These are phyloP conservation scores for Didymella lethalis DNA, from an alignment of 2,329 filamentous ascomycete genomes.

Conservation along the genomic window DNA sequence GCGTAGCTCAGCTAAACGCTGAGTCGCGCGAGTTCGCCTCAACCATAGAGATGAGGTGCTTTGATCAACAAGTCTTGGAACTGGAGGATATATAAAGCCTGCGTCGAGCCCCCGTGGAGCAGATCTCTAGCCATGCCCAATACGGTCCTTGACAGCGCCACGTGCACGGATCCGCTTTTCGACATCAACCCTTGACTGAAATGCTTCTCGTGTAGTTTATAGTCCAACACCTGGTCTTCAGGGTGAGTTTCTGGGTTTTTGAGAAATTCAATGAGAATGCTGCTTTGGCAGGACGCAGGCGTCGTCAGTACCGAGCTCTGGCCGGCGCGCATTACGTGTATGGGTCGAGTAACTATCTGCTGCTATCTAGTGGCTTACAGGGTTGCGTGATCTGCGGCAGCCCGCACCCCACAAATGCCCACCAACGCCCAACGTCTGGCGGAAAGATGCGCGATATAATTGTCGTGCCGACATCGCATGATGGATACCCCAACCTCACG, in stretches of 20 bases:
- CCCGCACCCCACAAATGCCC: conserved; percentile 33
- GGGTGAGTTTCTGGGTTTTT: conserved; percentile 2
- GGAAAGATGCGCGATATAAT: conserved; percentile 32
- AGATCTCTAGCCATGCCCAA: conserved; percentile 35
- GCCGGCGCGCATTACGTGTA: conserved; percentile 46
- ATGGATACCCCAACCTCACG: conserved; percentile 34
- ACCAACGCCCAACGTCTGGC: conserved; percentile 35
- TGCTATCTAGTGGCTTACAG: conserved; percentile 39
- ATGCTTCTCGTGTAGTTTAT: not conserved
- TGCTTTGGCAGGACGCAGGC: conserved; percentile 14
- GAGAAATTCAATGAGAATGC: not conserved
- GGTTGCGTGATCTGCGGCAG: conserved; percentile 35
- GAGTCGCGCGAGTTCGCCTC: conserved; percentile 13
- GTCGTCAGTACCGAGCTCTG: conserved; percentile 12
- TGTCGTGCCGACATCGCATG: conserved; percentile 44
- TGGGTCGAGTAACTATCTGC: conserved; percentile 38
- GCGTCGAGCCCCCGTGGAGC: conserved; percentile 35
- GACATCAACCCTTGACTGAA: conserved; percentile 14
- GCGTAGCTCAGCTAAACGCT: conserved; percentile 22
- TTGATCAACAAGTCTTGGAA: conserved; percentile 37
- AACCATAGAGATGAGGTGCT: conserved; percentile 27
- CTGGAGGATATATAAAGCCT: conserved; percentile 38
- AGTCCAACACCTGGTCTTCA: not conserved
- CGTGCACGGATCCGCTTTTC: conserved; percentile 28
- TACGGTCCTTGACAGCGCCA: conserved; percentile 37